Evolutionary conservation across 2,329 filamentous ascomycete species (phyloP), one percentile per base, ranked within the genome.

Genomic region (Talaromyces albobiverticillius): DNA sequence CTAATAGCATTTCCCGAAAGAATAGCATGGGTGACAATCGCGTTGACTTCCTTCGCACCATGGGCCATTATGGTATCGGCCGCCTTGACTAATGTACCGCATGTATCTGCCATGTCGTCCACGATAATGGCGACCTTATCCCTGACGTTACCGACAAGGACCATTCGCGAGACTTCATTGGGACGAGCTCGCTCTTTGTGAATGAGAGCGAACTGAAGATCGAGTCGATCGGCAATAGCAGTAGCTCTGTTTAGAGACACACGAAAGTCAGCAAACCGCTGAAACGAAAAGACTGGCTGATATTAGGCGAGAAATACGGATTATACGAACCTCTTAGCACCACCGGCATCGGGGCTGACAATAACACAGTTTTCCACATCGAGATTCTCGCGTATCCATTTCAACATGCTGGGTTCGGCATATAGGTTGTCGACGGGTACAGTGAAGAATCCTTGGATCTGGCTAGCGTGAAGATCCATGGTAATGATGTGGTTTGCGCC

Each of bases 101-200:
- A 96, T 3, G 93, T 96, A 69, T 97, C 93, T 29, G 92, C 92
- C 90, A 97, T 96, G 70, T 97, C 93, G 70, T 97, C 93, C 46
- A 99, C 93, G 46, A 99, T 85, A 67, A 99, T 96, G 57, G 93
- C 93, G 26, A 93, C 86, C 77, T 94, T 94, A 75, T 89, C 89
- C 61, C 85, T 82, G 45, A 97, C 94, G 61, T 95, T 91, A 61
- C 94, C 94, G 48, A 97, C 93, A n/a, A 99, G 86, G 1, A 91
- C 89, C 90, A 96, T 95, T 64, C 90, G 87, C 9, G 88, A 90
- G 57, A 96, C 91, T 67, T 95, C 91, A 66, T 95, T 95, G 56
- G 86, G 86, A n/a, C 90, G 85, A 5, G 91, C 88, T 55, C 92
- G 89, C 75, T 96, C 93, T 78, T 97, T 96, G 82, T 96, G 92